Conservation (phyloP, 139 green algal species). For the Volvox africanus region DNA sequence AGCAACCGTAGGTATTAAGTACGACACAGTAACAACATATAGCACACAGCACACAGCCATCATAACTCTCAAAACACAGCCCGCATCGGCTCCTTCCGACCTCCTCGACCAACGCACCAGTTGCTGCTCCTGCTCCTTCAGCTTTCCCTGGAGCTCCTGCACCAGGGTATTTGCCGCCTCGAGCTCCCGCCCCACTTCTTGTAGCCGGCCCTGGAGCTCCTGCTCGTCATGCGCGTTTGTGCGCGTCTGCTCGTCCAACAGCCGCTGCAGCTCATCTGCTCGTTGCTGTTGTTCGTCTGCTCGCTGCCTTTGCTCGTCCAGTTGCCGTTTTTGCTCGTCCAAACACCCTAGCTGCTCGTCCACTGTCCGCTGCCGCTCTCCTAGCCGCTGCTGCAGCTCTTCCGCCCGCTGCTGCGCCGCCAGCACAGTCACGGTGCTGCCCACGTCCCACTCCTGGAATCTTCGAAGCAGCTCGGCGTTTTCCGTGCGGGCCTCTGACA, state of each 20-base stretch:
- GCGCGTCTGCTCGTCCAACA: neutral
- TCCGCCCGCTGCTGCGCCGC: neutral
- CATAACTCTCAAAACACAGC: neutral
- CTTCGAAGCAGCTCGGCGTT: slow-evolving; percentile 30
- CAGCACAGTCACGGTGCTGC: neutral
- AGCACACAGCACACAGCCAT: too few relatives aligned
- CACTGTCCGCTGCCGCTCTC: neutral
- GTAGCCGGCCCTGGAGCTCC: neutral
- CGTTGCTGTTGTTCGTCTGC: neutral
- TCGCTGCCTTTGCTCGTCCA: neutral
- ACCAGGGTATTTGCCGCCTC: neutral
- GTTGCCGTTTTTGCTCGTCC: neutral
- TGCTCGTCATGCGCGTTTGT: neutral
- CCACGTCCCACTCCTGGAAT: slow-evolving; percentile 46
- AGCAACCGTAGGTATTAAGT: too few relatives aligned
- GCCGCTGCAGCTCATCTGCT: neutral
- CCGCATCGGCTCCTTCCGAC: neutral
- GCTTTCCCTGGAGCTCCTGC: neutral
- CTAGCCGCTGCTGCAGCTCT: neutral
- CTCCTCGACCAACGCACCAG: neutral
- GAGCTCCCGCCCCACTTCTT: neutral
- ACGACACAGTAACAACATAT: too few relatives aligned
- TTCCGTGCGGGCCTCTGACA: slow-evolving; percentile 34
- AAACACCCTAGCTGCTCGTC: neutral
- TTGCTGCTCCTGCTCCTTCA: neutral